phyloP scores from a whole-genome alignment of 768 basidiomycete species.

The Lyophyllum decastes region DNA sequence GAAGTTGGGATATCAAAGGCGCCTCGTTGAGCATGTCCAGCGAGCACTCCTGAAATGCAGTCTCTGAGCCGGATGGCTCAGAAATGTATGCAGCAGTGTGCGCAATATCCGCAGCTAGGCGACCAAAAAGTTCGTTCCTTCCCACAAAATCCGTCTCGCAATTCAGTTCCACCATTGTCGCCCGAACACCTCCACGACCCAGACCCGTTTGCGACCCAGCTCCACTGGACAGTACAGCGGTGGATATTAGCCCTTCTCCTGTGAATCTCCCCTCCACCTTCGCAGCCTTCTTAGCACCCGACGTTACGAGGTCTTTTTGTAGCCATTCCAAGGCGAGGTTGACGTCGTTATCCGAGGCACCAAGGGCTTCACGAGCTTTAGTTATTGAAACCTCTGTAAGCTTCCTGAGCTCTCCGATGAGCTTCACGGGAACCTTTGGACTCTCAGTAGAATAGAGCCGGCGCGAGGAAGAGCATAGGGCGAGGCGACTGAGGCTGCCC shows the following conservation, averaged over 20 bases:
- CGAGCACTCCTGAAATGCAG: slow-evolving; percentile 49
- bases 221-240: slow-evolving; percentile 73
- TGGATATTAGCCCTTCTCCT: slow-evolving; percentile 76
- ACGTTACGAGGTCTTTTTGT: slow-evolving; percentile 65
- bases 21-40: slow-evolving; percentile 57
- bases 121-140: slow-evolving; percentile 78
- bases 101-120: slow-evolving; percentile 77
- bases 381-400: slow-evolving; percentile 78
- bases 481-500: slow-evolving; percentile 14
- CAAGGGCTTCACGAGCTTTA: slow-evolving; percentile 88
- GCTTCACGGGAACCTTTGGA: slow-evolving; percentile 65
- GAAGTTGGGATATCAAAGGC: slow-evolving; percentile 56
- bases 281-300: slow-evolving; percentile 78
- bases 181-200: slow-evolving; percentile 56
- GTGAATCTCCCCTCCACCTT: slow-evolving; percentile 80
- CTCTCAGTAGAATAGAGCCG: slow-evolving; percentile 54
- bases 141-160: slow-evolving; percentile 99
- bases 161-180: slow-evolving; percentile 88
- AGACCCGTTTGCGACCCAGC: slow-evolving; percentile 34
- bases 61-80: slow-evolving; percentile 32
- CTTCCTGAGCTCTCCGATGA: slow-evolving; percentile 87
- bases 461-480: slow-evolving; percentile 23
- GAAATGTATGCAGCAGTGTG: slow-evolving; percentile 79
- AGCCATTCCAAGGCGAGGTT: slow-evolving; percentile 80
- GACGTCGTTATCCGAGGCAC: slow-evolving; percentile 72